Percentiles rank a stretch among this genome's conserved stretches.
Conservation (phyloP, 768 basidiomycete species). For the Boletus sp. region DNA sequence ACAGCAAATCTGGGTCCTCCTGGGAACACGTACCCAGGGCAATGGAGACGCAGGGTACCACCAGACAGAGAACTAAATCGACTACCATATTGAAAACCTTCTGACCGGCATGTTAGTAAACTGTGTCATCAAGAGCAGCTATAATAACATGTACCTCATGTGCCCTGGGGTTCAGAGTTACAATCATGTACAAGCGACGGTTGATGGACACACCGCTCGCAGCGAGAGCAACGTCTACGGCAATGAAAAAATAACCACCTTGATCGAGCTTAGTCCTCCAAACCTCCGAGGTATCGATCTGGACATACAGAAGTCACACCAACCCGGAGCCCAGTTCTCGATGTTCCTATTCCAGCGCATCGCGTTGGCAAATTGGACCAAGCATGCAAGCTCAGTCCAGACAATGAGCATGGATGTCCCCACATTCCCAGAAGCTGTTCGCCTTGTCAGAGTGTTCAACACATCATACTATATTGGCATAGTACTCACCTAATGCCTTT, state of each 20-base stretch:
- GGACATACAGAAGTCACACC: conserved; percentile 56
- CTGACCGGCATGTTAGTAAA: conserved; percentile 11
- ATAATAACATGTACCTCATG: conserved; percentile 5
- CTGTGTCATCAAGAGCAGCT: neutral
- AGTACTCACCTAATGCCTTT: conserved; percentile 51
- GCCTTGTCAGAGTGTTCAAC: neutral
- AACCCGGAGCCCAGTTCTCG: conserved; percentile 37
- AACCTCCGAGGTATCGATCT: neutral
- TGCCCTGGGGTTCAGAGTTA: conserved; percentile 20
- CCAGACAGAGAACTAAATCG: conserved; percentile 32
- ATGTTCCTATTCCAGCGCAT: conserved; percentile 37
- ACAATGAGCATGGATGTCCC: conserved; percentile 34
- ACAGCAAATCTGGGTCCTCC: neutral
- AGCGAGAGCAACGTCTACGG: conserved; percentile 36
- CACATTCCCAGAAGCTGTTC: conserved; percentile 25
- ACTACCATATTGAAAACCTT: conserved; percentile 22
- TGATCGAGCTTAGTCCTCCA: neutral
- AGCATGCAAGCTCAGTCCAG: conserved; percentile 30
- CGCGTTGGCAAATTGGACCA: conserved; percentile 34
- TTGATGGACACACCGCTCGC: conserved; percentile 46
- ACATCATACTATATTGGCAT: neutral
- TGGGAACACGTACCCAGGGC: conserved; percentile 26
- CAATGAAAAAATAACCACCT: conserved; percentile 35
- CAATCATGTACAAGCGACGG: conserved; percentile 48
- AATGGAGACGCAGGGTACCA: conserved; percentile 34